Conservation (phyloP, 306 rosid genomes). For the cucumber (Cucumis sativus) region DNA sequence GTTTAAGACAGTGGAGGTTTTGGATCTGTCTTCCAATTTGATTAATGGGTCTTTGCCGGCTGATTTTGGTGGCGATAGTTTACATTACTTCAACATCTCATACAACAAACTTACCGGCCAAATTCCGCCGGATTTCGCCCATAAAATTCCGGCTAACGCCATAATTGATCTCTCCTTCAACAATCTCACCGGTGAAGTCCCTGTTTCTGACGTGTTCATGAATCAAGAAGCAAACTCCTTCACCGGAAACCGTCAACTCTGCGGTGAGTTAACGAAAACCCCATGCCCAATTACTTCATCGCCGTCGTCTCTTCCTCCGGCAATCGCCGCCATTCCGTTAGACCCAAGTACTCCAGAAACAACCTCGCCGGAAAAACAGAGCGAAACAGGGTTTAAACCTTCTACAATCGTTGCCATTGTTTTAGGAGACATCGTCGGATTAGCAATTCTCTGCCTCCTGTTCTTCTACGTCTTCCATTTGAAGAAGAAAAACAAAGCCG, state of each 20-base stretch:
- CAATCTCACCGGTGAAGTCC: conserved; percentile 51
- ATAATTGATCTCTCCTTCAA: conserved; percentile 73
- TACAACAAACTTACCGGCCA: conserved; percentile 53
- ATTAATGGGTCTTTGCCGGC: conserved; percentile 56
- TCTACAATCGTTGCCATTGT: conserved; percentile 57
- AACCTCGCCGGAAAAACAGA: conserved; percentile 11
- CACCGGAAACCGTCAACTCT: conserved; percentile 44
- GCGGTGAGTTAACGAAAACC: conserved; percentile 36
- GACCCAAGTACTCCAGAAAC: conserved; percentile 17
- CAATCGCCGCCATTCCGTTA: conserved; percentile 76
- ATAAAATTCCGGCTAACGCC: conserved; percentile 35
- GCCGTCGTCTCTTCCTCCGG: conserved; percentile 53
- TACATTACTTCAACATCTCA: conserved; percentile 50
- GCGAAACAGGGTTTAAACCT: conserved; percentile 26
- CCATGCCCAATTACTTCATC: conserved; percentile 60
- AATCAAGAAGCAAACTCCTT: conserved; percentile 30
- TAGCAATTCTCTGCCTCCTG: conserved; percentile 34
- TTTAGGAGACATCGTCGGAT: conserved; percentile 47
- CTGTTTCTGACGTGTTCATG: conserved; percentile 25
- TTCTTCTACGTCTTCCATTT: conserved; percentile 34
- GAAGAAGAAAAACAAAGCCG: conserved; percentile 35
- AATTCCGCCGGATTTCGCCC: conserved; percentile 38
- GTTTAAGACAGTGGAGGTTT: conserved; percentile 20
- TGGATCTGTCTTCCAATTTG: conserved; percentile 79
- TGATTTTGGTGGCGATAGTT: conserved; percentile 39